Evolutionary conservation across 1,139 yeast genomes (phyloP), one percentile per base, ranked within the genome.

Genomic region (Taphrina sp.): DNA sequence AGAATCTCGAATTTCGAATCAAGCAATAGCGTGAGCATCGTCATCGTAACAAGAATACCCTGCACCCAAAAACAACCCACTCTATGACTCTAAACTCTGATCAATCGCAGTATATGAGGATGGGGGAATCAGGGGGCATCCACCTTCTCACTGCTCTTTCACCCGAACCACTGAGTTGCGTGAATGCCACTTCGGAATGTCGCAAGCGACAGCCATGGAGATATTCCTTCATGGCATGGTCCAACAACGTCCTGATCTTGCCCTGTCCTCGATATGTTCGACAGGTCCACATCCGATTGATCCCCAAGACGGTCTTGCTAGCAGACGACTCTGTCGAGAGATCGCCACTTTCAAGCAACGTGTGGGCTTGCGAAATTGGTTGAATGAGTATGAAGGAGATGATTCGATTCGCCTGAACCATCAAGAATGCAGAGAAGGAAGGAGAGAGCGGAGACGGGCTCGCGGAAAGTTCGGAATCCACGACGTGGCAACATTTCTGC

Each of bases 251-350:
- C 7, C 14, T 10, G 39, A 49, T 31, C 34, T 17, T 12, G 23
- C 54, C 54, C 28, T 39, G 36, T 7, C 54, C 46, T 8, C 54
- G 46, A 16, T 5, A 20, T 23, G 22, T 14, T 12, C 36, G 19
- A 22, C 37, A 33, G 10, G 54, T 49, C 54, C 54, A 49, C 54
- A 49, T 49, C 12, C 54, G 54, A 24, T 31, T 49, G 31, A 49
- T 42, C 16, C 54, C 54, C 16, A 38, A n/a, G 23, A 8, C 46
- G 14, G 39, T 42, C 33, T 31, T 31, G n/a, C 10, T 23, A 23
- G 12, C 28, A 22, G 22, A 34, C 4, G 33, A 5, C n/a, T n/a
- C n/a, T 22, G 19, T n/a, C 4, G n/a, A n/a, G 7, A 49, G 24
- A 14, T 38, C 39, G n/a, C 44, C 38, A 16, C 16, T 19, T 2